Conservation (phyloP, 129 eudicot species). For the Logfia minima region DNA sequence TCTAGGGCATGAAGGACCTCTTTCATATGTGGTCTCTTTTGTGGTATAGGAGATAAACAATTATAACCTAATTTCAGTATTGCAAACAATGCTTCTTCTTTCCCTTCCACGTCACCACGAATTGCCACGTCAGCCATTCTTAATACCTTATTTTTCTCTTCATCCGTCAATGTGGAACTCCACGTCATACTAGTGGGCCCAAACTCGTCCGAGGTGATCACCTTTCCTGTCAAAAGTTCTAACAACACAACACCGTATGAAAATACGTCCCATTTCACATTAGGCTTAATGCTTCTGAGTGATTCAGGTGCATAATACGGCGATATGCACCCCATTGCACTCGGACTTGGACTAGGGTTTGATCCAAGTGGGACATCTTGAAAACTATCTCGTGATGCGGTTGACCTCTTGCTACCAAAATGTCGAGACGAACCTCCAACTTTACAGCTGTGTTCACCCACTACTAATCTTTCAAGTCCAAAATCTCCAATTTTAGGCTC, state of each 20-base stretch:
- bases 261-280: constrained; percentile 85
- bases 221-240: constrained; percentile 79
- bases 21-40: constrained; percentile 94
- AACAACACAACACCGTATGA: constrained; percentile 87
- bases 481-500: constrained; percentile 95
- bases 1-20: constrained; percentile 83
- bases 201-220: constrained; percentile 64
- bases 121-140: constrained; percentile 86
- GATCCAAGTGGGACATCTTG: constrained; percentile 56
- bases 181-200: constrained; percentile 56
- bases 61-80: constrained; percentile 64
- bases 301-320: constrained; percentile 94
- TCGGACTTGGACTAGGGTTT: constrained; percentile 88
- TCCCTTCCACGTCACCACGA: constrained; percentile 83
- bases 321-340: constrained; percentile 63
- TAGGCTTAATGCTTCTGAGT: constrained; percentile 75
- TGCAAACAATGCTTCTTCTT: constrained; percentile 71
- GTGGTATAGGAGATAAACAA: constrained; percentile 75
- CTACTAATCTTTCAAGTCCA: constrained; percentile 74
- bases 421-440: constrained; percentile 72
- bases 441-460: constrained; percentile 62
- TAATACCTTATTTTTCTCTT: constrained; percentile 62
- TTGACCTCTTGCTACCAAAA: constrained; percentile 93
- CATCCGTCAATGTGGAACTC: constrained; percentile 43
- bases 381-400: constrained; percentile 84